These are phyloP conservation scores for Botrytis paeoniae DNA, from an alignment of 2,329 filamentous ascomycete genomes.

Conservation along the genomic window DNA sequence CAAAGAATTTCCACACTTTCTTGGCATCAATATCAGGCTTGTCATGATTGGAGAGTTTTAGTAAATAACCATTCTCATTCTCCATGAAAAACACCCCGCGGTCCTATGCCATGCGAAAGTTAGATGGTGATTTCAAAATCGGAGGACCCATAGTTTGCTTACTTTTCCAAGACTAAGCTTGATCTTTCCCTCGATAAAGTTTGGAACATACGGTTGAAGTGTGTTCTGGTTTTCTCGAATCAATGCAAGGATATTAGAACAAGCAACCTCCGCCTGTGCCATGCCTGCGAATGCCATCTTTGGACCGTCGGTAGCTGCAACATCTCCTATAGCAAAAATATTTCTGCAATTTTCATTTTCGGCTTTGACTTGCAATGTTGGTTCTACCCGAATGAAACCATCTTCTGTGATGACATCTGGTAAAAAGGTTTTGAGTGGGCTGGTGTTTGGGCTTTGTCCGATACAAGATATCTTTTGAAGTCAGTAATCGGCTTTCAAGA, in stretches of 20 bases:
- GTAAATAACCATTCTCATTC: background rate
- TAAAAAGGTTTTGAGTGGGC: background rate
- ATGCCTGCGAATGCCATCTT: background rate
- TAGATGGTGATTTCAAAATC: background rate
- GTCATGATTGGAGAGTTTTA: background rate
- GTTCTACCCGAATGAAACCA: background rate
- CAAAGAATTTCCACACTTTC: background rate
- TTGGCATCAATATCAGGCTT: background rate
- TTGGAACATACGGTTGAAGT: background rate
- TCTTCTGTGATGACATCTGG: background rate
- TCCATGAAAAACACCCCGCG: background rate
- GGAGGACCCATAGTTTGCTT: background rate
- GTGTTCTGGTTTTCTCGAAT: background rate
- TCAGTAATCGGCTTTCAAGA: background rate
- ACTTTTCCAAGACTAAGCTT: background rate
- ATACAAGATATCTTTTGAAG: background rate
- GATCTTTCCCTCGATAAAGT: background rate
- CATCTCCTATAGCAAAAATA: background rate
- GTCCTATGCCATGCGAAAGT: background rate
- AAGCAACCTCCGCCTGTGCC: background rate
- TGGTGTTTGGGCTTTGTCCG: background rate
- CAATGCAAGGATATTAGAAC: background rate
- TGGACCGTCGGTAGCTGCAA: background rate
- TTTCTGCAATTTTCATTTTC: background rate
- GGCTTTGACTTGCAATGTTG: background rate